phyloP scores from a whole-genome alignment of 2,329 filamentous ascomycete genomes.

The Dendryphion nanum region DNA sequence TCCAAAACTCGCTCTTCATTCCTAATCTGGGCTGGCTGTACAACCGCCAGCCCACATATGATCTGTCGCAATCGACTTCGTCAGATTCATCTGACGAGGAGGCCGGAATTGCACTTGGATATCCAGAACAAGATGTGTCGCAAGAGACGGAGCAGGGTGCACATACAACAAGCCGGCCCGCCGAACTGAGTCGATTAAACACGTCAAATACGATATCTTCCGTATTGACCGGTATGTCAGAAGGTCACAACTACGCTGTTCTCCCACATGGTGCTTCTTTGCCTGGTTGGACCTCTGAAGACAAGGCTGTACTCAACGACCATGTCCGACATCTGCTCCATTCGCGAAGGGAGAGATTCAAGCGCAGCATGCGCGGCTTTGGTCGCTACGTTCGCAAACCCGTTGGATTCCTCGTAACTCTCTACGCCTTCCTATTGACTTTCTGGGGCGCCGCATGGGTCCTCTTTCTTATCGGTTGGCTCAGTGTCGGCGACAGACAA shows the following conservation, averaged over 20 bases:
- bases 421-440: slow-evolving; percentile 85
- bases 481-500: slow-evolving; percentile 72
- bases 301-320: slow-evolving; percentile 75
- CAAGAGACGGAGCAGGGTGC: slow-evolving; percentile 16
- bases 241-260: slow-evolving; percentile 67
- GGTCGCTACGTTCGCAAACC: slow-evolving; percentile 70
- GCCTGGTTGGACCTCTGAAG: slow-evolving; percentile 72
- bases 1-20: slow-evolving; percentile 88
- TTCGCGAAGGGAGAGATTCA: slow-evolving; percentile 75
- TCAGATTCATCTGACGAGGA: slow-evolving; percentile 30
- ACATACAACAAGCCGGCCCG: slow-evolving; percentile 12
- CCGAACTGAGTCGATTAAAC: slow-evolving; percentile 8
- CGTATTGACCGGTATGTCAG: slow-evolving; percentile 32
- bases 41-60: slow-evolving; percentile 77
- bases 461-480: slow-evolving; percentile 84
- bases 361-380: slow-evolving; percentile 75
- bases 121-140: slow-evolving; percentile 8
- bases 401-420: slow-evolving; percentile 76
- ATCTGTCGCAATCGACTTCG: slow-evolving; percentile 55
- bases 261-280: slow-evolving; percentile 71
- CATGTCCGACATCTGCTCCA: slow-evolving; percentile 85
- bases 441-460: slow-evolving; percentile 86
- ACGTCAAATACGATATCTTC: slow-evolving; percentile 31
- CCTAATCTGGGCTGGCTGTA: slow-evolving; percentile 72
- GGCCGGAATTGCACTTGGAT: slow-evolving; percentile 7